phyloP scores from a whole-genome alignment of 768 basidiomycete species.

The Psilocybe sp. region DNA sequence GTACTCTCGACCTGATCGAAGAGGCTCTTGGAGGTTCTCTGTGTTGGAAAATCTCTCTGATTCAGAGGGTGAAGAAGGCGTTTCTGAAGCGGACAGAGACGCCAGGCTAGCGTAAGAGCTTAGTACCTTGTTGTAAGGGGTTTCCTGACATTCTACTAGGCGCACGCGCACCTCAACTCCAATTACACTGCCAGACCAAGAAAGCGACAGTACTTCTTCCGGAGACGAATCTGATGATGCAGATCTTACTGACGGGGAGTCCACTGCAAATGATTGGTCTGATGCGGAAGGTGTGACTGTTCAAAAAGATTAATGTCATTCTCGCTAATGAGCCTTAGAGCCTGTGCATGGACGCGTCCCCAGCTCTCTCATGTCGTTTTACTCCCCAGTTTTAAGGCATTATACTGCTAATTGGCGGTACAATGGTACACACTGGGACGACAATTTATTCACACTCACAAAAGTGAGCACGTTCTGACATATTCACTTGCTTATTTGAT shows the following conservation, averaged over 20 bases:
- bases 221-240: constrained; percentile 81
- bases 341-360: constrained; percentile 14
- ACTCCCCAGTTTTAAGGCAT: constrained; percentile 45
- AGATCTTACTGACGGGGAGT: constrained; percentile 57
- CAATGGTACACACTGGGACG: constrained; percentile 41
- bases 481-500: background rate
- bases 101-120: constrained; percentile 63
- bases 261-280: constrained; percentile 47
- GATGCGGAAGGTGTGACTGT: constrained; percentile 37
- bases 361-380: constrained; percentile 37
- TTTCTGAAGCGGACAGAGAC: constrained; percentile 69
- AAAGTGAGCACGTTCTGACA: constrained; percentile 37
- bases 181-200: constrained; percentile 29
- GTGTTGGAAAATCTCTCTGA: constrained; percentile 44
- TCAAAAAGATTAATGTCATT: background rate
- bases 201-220: constrained; percentile 54
- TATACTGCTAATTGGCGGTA: constrained; percentile 36
- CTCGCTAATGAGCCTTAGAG: constrained; percentile 7
- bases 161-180: constrained; percentile 50
- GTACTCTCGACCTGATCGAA: background rate
- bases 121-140: background rate
- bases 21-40: constrained; percentile 19
- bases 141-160: constrained; percentile 26
- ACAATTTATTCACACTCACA: constrained; percentile 41
- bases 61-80: constrained; percentile 61